A percentile compares a stretch with the other conserved stretches of the same genome.
These are phyloP conservation scores for Pinus taeda DNA, from an alignment of 75 land plant genomes.

Conservation along the genomic window DNA sequence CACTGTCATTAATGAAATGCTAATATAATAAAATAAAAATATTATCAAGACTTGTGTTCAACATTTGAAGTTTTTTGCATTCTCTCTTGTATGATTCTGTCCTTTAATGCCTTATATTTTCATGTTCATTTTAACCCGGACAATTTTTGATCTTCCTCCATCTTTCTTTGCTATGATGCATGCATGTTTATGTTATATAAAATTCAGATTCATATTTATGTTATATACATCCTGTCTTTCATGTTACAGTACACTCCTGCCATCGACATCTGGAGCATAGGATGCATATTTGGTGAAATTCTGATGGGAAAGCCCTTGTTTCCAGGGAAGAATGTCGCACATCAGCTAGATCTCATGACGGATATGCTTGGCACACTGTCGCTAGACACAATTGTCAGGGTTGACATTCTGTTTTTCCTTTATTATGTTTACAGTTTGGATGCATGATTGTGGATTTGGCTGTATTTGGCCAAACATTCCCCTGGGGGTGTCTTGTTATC, in stretches of 20 bases:
- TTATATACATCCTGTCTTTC: not conserved
- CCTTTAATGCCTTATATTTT: no score
- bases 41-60: no score
- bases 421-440: conserved; percentile 12
- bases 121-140: no score
- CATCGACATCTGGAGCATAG: conserved; percentile 45
- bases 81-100: no score
- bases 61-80: no score
- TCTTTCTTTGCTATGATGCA: no score
- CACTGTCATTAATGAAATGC: no score
- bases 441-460: conserved; percentile 14
- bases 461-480: conserved; percentile 9
- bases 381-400: not conserved
- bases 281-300: conserved; percentile 42
- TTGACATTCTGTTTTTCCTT: not conserved
- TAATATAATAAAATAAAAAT: no score
- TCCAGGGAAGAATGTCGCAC: conserved; percentile 42
- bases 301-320: conserved; percentile 35
- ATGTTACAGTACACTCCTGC: conserved; percentile 36
- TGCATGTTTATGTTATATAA: no score
- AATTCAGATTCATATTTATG: no score
- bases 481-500: conserved; percentile 18
- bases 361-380: conserved; percentile 44
- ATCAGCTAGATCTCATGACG: conserved; percentile 45
- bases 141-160: no score